phyloP scores from a whole-genome alignment of 345 rosid genomes.

The Acer campestre region DNA sequence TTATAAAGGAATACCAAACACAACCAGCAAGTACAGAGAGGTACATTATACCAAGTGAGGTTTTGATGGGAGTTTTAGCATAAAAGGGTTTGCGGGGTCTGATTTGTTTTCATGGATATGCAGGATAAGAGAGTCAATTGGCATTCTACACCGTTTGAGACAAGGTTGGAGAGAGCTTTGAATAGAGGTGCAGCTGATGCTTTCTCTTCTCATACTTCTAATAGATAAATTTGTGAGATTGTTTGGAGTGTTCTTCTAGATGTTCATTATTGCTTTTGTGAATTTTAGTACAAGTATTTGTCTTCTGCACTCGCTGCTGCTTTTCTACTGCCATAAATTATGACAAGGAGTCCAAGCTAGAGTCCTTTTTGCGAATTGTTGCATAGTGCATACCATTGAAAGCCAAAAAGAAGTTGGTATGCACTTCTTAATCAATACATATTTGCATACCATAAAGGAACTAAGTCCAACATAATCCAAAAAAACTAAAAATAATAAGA shows the following conservation, averaged over 20 bases:
- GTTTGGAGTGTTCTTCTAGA: conserved; percentile 4
- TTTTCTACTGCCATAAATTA: no score
- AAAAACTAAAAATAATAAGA: no score
- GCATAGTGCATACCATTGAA: no score
- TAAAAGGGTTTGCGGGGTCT: conserved; percentile 15
- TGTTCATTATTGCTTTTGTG: conserved; percentile 6
- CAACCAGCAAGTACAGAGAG: conserved; percentile 94
- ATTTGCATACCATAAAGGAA: no score
- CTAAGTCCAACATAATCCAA: no score
- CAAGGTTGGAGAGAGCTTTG: conserved; percentile 93
- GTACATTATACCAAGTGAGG: conserved; percentile 39
- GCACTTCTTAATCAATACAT: no score
- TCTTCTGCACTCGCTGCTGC: no score
- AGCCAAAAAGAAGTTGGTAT: no score
- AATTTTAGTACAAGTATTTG: background rate
- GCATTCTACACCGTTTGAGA: conserved; percentile 94
- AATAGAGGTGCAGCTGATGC: conserved; percentile 33
- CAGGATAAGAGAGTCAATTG: conserved; percentile 92
- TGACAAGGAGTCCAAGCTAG: no score
- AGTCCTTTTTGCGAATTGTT: no score
- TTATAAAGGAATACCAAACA: conserved; percentile 86
- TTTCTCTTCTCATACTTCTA: background rate
- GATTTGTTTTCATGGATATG: conserved; percentile 33
- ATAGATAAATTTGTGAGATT: no score
- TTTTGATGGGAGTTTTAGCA: no score